Conservation (phyloP, 176 grass and related monocot species). For the Microstegium vimineum region DNA sequence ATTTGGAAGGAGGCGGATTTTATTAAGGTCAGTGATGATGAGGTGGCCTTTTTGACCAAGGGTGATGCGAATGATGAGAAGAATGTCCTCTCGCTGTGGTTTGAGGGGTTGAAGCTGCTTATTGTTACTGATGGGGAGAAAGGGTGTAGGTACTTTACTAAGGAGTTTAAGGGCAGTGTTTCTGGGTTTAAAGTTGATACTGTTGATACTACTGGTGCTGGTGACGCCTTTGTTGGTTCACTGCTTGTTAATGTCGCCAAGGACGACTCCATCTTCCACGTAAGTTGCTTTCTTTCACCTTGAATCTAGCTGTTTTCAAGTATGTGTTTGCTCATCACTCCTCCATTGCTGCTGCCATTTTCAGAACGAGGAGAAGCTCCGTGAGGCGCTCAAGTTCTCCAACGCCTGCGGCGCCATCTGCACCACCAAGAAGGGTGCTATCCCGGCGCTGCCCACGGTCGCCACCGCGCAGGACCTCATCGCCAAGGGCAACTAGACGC, state of each 20-base stretch:
- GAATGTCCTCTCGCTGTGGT: constrained; percentile 77
- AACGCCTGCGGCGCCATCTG: constrained; percentile 84
- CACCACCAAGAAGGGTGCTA: constrained; percentile 87
- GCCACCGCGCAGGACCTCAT: constrained; percentile 43
- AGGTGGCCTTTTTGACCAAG: constrained; percentile 78
- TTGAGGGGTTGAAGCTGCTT: constrained; percentile 79
- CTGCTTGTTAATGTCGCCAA: constrained; percentile 71
- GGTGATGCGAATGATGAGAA: constrained; percentile 57
- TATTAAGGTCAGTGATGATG: constrained; percentile 96
- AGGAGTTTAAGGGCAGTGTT: constrained; percentile 80
- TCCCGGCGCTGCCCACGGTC: constrained; percentile 70
- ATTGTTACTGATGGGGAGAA: constrained; percentile 91
- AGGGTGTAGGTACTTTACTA: constrained; percentile 89
- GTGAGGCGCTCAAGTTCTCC: constrained; percentile 64
- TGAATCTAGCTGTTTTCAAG: too few relatives aligned
- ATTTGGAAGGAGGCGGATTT: constrained; percentile 97
- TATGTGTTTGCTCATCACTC: too few relatives aligned
- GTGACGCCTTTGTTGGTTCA: constrained; percentile 83
- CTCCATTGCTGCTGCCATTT: too few relatives aligned
- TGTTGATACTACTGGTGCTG: constrained; percentile 82
- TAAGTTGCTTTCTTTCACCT: too few relatives aligned
- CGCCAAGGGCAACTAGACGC: constrained; percentile 39
- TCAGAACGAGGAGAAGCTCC: constrained; percentile 84
- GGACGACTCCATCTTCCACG: constrained; percentile 22
- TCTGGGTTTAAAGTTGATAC: constrained; percentile 63